A percentile compares a stretch with the other conserved stretches of the same genome.
Evolutionary conservation across 345 rosid genomes (phyloP).

Genomic region (Heritiera fomes): DNA sequence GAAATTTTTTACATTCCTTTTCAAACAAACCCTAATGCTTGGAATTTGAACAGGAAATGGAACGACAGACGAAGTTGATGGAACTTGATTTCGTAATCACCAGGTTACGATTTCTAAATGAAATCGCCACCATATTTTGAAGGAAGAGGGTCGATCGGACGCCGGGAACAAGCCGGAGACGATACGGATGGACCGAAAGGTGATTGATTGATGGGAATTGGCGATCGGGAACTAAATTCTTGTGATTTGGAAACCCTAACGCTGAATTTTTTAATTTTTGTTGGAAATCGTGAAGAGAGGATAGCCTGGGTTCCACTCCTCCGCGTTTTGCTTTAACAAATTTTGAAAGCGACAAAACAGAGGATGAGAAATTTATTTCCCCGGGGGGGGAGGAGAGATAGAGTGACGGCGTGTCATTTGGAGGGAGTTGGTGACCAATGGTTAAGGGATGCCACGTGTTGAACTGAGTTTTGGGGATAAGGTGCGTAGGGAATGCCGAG

Average conservation of each 20-base stretch:
- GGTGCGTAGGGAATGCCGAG: background rate
- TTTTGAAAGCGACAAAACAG: constrained; percentile 18
- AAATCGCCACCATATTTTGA: constrained; percentile 42
- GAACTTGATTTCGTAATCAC: constrained; percentile 22
- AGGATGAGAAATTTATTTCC: background rate
- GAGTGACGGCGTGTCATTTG: constrained; percentile 2
- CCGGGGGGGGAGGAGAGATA: constrained; percentile 14
- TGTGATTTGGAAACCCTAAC: constrained; percentile 13
- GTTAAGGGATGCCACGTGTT: constrained; percentile 20
- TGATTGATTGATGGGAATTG: background rate
- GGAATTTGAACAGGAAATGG: constrained; percentile 35
- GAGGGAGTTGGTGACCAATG: background rate
- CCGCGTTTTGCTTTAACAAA: constrained; percentile 30
- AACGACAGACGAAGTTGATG: constrained; percentile 23
- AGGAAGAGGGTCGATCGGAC: constrained; percentile 24
- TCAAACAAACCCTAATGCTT: constrained; percentile 36
- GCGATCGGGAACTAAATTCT: constrained; percentile 1
- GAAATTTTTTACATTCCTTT: constrained; percentile 12
- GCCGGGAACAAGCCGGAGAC: constrained; percentile 26
- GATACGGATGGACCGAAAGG: constrained; percentile 7
- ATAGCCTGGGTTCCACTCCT: constrained; percentile 43
- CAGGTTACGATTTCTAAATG: constrained; percentile 23
- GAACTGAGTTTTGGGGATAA: background rate
- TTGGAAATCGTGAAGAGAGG: constrained; percentile 30
- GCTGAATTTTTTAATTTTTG: constrained; percentile 14